Conservation (phyloP, 2,329 filamentous ascomycete species). For the Didymella keratinophila region DNA sequence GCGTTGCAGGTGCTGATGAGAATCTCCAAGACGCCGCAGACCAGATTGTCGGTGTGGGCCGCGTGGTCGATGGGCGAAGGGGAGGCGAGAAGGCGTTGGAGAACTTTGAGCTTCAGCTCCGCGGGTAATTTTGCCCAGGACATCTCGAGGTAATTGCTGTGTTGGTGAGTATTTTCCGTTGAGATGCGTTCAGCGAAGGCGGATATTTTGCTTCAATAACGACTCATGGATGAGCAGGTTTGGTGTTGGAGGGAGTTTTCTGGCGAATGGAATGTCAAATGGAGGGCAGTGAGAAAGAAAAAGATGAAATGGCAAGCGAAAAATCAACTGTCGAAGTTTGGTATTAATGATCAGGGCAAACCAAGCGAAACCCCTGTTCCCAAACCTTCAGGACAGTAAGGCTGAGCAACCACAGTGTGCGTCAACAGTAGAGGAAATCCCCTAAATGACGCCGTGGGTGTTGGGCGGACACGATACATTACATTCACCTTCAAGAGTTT, state of each 20-base stretch:
- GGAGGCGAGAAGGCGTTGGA: neutral
- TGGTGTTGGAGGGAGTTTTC: neutral
- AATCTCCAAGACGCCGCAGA: neutral
- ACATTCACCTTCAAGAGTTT: too few relatives aligned
- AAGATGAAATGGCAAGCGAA: neutral
- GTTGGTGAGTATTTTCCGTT: neutral
- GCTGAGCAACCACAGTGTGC: neutral
- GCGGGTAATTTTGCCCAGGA: neutral
- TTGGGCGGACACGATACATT: neutral
- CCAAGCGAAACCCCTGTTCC: neutral
- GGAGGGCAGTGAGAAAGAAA: neutral
- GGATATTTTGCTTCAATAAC: neutral
- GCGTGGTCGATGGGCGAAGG: neutral
- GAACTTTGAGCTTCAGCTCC: neutral
- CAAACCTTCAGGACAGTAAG: neutral
- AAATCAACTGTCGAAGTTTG: neutral
- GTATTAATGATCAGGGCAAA: neutral
- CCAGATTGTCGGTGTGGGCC: neutral
- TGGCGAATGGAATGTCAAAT: neutral
- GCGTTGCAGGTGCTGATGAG: neutral
- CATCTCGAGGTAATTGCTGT: neutral
- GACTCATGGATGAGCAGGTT: neutral
- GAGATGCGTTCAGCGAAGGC: neutral
- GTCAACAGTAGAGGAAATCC: neutral
- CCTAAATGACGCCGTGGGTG: neutral